Conservation (phyloP, 352 stramenopile genomes). For the Thalassiosira hispida region DNA sequence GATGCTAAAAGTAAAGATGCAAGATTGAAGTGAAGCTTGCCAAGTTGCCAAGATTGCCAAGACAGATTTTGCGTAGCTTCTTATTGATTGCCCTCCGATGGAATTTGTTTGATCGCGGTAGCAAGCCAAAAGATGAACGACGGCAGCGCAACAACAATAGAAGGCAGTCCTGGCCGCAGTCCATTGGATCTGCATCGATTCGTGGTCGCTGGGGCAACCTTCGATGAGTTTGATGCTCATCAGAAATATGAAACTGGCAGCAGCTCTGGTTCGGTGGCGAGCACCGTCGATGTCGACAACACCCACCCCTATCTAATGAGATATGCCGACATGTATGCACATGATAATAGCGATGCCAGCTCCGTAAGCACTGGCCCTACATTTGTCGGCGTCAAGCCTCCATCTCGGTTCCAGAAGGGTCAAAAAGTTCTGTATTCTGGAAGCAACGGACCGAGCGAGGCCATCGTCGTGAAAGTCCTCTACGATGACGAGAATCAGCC, state of each 20-base stretch:
- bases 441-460: constrained; percentile 6
- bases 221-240: constrained; percentile 24
- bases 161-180: neutral
- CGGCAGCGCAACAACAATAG: neutral
- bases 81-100: no score
- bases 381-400: constrained; percentile 17
- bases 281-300: constrained; percentile 34
- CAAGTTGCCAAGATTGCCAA: no score
- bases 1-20: no score
- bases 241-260: neutral
- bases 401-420: constrained; percentile 24
- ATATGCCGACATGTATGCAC: constrained; percentile 42
- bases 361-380: constrained; percentile 2
- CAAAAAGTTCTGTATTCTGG: constrained; percentile 27
- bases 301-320: constrained; percentile 35
- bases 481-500: constrained; percentile 19
- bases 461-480: constrained; percentile 22
- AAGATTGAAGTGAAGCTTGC: no score
- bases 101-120: no score
- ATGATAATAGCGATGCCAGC: neutral
- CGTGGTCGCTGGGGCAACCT: constrained; percentile 13
- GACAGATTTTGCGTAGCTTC: no score
- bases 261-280: constrained; percentile 5
- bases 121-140: no score
- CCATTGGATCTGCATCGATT: constrained; percentile 11